Evolutionary conservation across 2,329 filamentous ascomycete genomes (phyloP).

Genomic region (Penicillium sp.): DNA sequence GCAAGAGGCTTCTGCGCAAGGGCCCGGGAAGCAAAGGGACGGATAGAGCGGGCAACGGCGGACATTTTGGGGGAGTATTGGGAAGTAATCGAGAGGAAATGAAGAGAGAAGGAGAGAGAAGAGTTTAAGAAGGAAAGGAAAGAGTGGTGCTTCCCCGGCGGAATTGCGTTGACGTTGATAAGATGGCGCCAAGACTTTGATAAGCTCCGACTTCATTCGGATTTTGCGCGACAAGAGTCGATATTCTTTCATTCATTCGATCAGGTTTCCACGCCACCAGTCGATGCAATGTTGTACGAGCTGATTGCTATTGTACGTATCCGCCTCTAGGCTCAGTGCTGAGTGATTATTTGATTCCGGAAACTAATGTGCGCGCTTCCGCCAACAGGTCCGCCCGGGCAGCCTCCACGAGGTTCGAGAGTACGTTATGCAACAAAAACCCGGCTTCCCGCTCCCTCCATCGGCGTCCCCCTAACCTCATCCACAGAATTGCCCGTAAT

Average conservation of each 20-base stretch:
- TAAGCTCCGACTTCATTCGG: constrained; percentile 27
- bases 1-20: constrained; percentile 37
- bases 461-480: constrained; percentile 5
- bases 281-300: constrained; percentile 80
- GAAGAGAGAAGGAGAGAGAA: constrained; percentile 19
- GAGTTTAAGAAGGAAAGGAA: constrained; percentile 29
- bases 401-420: constrained; percentile 90
- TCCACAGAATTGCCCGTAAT: constrained; percentile 73
- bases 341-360: neutral
- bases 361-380: constrained; percentile 12
- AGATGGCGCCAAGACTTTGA: constrained; percentile 28
- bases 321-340: neutral
- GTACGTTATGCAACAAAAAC: constrained; percentile 51
- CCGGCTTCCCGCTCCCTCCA: constrained; percentile 6
- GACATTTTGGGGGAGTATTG: constrained; percentile 30
- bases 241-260: constrained; percentile 14
- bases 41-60: constrained; percentile 33
- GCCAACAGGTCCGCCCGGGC: constrained; percentile 76
- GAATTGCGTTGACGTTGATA: constrained; percentile 23
- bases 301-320: constrained; percentile 85
- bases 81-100: constrained; percentile 8
- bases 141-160: constrained; percentile 25
- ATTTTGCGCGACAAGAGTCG: constrained; percentile 22
- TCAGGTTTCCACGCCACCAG: constrained; percentile 20
- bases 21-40: constrained; percentile 36